phyloP scores from a whole-genome alignment of 495 filamentous ascomycete genomes.

The Penicillium turbatum region DNA sequence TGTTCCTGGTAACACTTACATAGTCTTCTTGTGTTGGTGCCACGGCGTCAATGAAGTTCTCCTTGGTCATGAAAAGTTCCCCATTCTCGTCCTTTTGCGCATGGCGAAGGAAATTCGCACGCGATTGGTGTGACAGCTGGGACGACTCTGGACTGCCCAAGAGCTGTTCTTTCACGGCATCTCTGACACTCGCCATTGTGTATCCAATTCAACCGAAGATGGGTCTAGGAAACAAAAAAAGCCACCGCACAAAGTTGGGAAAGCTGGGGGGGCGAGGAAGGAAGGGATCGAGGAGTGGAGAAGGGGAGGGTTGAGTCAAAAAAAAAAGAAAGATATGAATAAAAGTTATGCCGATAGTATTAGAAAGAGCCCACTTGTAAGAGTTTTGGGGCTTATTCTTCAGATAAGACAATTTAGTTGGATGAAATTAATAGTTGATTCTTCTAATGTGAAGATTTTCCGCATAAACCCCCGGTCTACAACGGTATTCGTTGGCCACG shows the following conservation, averaged over 20 bases:
- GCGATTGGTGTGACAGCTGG: constrained; percentile 63
- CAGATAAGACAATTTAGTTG: no score
- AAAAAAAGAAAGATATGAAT: constrained; percentile 15
- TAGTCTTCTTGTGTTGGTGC: constrained; percentile 87
- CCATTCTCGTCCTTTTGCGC: constrained; percentile 73
- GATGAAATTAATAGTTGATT: background rate
- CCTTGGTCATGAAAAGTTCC: constrained; percentile 72
- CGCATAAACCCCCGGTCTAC: background rate
- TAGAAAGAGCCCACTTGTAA: background rate
- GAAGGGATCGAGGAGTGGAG: constrained; percentile 22
- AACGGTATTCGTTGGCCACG: constrained; percentile 13
- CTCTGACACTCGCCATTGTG: constrained; percentile 57
- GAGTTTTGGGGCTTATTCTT: background rate
- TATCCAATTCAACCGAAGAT: constrained; percentile 7
- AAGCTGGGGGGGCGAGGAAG: constrained; percentile 11
- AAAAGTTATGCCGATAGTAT: background rate
- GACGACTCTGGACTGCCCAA: constrained; percentile 60
- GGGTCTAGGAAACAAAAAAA: constrained; percentile 6
- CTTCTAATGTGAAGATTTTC: background rate
- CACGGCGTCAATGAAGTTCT: constrained; percentile 86
- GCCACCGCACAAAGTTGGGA: constrained; percentile 11
- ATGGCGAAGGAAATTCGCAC: constrained; percentile 69
- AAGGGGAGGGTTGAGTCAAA: constrained; percentile 25
- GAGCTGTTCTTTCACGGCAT: constrained; percentile 71
- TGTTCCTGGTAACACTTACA: constrained; percentile 50